Percentiles rank a stretch among this genome's conserved stretches.
Evolutionary conservation across 768 basidiomycete genomes (phyloP).

Genomic region (Tylopilus rubrobrunneus): DNA sequence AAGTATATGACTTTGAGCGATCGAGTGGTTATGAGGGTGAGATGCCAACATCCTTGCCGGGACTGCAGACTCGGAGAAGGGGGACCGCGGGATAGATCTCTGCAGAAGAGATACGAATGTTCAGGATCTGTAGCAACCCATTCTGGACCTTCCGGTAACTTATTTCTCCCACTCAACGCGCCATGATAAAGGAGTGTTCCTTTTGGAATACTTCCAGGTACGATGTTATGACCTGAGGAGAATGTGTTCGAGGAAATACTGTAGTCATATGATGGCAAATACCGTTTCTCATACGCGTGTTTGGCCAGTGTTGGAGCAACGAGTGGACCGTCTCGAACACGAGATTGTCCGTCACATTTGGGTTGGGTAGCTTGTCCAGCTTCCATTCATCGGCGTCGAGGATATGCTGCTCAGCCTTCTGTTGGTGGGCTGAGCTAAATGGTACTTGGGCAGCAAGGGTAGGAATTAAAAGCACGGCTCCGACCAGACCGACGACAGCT

Average conservation of each 20-base stretch:
- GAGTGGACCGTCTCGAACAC: constrained; percentile 25
- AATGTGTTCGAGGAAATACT: constrained; percentile 8
- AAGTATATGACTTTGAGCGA: constrained; percentile 48
- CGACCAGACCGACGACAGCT: too few species aligned
- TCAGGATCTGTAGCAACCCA: constrained; percentile 37
- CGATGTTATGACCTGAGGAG: constrained; percentile 19
- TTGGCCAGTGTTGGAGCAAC: constrained; percentile 42
- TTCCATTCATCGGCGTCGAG: constrained; percentile 14
- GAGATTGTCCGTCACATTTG: constrained; percentile 26
- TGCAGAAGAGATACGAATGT: not conserved
- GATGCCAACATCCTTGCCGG: constrained; percentile 10
- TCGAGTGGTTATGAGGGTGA: constrained; percentile 19
- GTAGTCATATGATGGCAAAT: not conserved
- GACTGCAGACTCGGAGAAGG: too few species aligned
- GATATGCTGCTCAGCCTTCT: too few species aligned
- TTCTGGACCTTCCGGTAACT: constrained; percentile 28
- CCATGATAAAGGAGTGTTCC: constrained; percentile 39
- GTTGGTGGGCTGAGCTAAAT: not conserved
- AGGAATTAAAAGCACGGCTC: too few species aligned
- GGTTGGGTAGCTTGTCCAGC: constrained; percentile 19
- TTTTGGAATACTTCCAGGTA: constrained; percentile 31
- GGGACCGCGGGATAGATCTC: too few species aligned
- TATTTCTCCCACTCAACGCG: not conserved
- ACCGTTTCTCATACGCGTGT: constrained; percentile 46
- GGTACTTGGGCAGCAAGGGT: constrained; percentile 4